These are phyloP conservation scores for Penicillium malachiteum DNA, from an alignment of 495 filamentous ascomycete genomes.

Conservation along the genomic window DNA sequence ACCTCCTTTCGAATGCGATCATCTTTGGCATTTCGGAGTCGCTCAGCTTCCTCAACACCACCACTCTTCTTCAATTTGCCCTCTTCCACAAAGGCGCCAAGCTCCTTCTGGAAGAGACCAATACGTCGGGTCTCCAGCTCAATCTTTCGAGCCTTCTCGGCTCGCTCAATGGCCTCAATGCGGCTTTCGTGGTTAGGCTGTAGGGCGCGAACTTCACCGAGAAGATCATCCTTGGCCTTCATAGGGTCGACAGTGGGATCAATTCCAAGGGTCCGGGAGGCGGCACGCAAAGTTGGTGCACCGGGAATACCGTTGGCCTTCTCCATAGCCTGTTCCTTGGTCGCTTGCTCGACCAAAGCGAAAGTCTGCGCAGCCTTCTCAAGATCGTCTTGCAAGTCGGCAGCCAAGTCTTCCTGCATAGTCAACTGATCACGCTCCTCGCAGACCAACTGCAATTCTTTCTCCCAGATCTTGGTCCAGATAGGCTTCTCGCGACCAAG, in stretches of 20 bases:
- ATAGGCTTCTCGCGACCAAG: conserved; percentile 87
- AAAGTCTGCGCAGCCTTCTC: conserved; percentile 93
- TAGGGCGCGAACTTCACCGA: conserved; percentile 90
- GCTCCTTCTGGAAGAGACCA: conserved; percentile 84
- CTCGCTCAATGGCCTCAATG: conserved; percentile 91
- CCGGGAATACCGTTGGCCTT: conserved; percentile 36
- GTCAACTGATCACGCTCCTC: conserved; percentile 91
- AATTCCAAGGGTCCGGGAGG: conserved; percentile 61
- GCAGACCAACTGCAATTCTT: conserved; percentile 89
- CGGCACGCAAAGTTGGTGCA: conserved; percentile 39
- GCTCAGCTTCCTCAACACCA: conserved; percentile 89
- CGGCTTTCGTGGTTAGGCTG: conserved; percentile 93
- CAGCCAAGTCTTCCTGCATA: conserved; percentile 88
- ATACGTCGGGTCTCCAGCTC: conserved; percentile 77
- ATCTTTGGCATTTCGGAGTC: conserved; percentile 79
- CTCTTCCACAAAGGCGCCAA: conserved; percentile 85
- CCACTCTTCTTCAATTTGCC: conserved; percentile 93
- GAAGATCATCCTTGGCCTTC: conserved; percentile 83
- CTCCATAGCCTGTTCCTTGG: conserved; percentile 88
- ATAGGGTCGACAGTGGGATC: conserved; percentile 67
- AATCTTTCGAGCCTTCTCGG: conserved; percentile 82
- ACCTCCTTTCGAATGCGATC: conserved; percentile 83
- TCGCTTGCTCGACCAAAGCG: conserved; percentile 90
- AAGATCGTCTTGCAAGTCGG: conserved; percentile 90
- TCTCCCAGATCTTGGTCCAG: conserved; percentile 99